Percentiles rank a stretch among this genome's conserved stretches.
Conservation (phyloP, 768 basidiomycete genomes). For the Pilatotrama ljubarskyi region DNA sequence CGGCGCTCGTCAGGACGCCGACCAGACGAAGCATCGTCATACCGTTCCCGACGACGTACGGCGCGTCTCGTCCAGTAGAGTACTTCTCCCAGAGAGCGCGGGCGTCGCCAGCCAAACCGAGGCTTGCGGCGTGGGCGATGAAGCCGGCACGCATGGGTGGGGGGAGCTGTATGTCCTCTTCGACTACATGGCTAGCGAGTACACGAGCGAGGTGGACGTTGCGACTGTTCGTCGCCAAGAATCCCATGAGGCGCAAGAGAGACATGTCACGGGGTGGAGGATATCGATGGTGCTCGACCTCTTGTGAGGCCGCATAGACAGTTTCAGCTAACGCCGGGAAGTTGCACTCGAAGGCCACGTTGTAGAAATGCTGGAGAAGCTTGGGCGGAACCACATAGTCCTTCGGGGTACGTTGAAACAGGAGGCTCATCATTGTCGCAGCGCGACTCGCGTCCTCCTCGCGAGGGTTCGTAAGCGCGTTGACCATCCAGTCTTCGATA, state of each 20-base stretch:
- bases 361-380: constrained; percentile 39
- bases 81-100: constrained; percentile 61
- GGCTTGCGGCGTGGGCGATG: constrained; percentile 45
- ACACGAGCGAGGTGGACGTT: constrained; percentile 48
- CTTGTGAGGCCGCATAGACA: constrained; percentile 50
- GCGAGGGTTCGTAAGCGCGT: neutral
- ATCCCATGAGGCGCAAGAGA: constrained; percentile 54
- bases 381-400: constrained; percentile 37
- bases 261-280: constrained; percentile 47
- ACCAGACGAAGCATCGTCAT: constrained; percentile 52
- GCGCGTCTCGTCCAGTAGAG: constrained; percentile 41
- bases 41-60: constrained; percentile 43
- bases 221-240: constrained; percentile 40
- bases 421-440: neutral
- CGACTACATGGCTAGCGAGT: constrained; percentile 51
- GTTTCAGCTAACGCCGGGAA: constrained; percentile 39
- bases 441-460: neutral
- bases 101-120: constrained; percentile 50
- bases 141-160: constrained; percentile 48
- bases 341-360: constrained; percentile 6
- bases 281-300: constrained; percentile 30
- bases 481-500: constrained; percentile 9
- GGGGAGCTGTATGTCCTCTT: constrained; percentile 43
- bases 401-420: constrained; percentile 26
- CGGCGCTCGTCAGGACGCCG: constrained; percentile 40